phyloP scores from a whole-genome alignment of 148 eudicot genomes.

The Spergularia marina region DNA sequence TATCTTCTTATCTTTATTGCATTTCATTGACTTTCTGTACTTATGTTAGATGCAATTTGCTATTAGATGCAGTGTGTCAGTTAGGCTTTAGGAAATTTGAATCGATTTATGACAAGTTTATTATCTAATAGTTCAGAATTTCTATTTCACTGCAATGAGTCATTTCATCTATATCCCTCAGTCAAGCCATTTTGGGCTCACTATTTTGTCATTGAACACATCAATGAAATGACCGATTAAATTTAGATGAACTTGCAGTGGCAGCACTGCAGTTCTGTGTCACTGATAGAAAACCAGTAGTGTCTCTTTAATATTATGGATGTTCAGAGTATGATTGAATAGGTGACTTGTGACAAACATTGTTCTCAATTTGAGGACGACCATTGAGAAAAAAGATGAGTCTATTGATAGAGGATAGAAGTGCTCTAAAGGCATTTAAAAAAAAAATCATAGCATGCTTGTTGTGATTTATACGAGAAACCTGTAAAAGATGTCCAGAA shows the following conservation, averaged over 20 bases:
- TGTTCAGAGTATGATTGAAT: not conserved
- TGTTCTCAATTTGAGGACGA: not conserved
- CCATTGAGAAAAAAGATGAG: not conserved
- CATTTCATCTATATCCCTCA: not conserved
- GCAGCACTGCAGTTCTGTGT: not conserved
- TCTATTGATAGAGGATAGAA: not conserved
- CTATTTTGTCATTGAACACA: not conserved
- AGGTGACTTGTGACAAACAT: not conserved
- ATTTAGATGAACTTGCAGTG: constrained; percentile 4
- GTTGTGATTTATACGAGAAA: not conserved
- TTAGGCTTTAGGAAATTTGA: not conserved
- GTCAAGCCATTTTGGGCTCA: not conserved
- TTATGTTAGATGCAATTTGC: not conserved
- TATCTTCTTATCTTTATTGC: not conserved
- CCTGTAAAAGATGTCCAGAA: no score
- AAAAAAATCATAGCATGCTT: not conserved
- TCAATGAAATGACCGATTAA: not conserved
- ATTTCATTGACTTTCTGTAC: not conserved
- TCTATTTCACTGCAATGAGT: not conserved
- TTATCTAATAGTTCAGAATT: not conserved
- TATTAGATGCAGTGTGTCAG: constrained; percentile 2
- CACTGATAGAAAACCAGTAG: not conserved
- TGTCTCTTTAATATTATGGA: not conserved
- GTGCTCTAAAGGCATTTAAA: not conserved
- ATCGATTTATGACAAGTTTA: not conserved